These are phyloP conservation scores for Aspergillus neotritici DNA, from an alignment of 2,329 filamentous ascomycete genomes.

Conservation along the genomic window DNA sequence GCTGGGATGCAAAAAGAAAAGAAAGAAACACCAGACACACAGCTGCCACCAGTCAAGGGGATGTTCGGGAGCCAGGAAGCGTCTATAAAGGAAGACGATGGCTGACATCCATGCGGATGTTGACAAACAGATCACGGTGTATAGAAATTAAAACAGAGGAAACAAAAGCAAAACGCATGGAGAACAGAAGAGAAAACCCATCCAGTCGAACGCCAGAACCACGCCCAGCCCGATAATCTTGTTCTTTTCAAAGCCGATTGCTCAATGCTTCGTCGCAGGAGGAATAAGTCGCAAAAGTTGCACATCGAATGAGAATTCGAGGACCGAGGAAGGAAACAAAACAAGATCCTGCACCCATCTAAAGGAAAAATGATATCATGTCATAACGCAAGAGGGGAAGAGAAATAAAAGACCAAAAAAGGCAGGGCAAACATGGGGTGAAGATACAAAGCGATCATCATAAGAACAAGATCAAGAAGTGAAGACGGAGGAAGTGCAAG, in stretches of 20 bases:
- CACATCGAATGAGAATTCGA: slow-evolving; percentile 20
- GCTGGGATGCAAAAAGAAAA: slow-evolving; percentile 33
- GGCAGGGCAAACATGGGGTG: slow-evolving; percentile 20
- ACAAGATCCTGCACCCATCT: slow-evolving; percentile 23
- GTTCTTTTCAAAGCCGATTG: slow-evolving; percentile 28
- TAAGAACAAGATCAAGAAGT: slow-evolving; percentile 6
- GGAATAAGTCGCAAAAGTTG: slow-evolving; percentile 20
- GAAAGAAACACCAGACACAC: slow-evolving; percentile 19
- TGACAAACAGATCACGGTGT: slow-evolving; percentile 2
- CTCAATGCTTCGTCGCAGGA: slow-evolving; percentile 30
- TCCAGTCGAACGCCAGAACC: slow-evolving; percentile 32
- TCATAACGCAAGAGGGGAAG: slow-evolving; percentile 19
- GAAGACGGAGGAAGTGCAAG: slow-evolving; percentile 7
- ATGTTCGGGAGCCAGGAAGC: slow-evolving; percentile 30
- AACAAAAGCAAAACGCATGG: slow-evolving; percentile 15
- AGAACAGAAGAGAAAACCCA: slow-evolving; percentile 17
- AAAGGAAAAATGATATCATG: slow-evolving; percentile 29
- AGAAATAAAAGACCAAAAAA: slow-evolving; percentile 20
- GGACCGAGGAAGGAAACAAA: slow-evolving; percentile 12
- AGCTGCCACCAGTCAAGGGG: slow-evolving; percentile 27
- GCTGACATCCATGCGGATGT: slow-evolving; percentile 18
- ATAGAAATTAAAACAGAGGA: slow-evolving; percentile 16
- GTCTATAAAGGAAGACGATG: slow-evolving; percentile 32
- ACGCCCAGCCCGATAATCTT: slow-evolving; percentile 28
- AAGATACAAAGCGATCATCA: slow-evolving; percentile 15